Percentiles rank a stretch among this genome's conserved stretches.
Conservation (phyloP, 148 eudicot species). For the Suaeda aralocaspica region DNA sequence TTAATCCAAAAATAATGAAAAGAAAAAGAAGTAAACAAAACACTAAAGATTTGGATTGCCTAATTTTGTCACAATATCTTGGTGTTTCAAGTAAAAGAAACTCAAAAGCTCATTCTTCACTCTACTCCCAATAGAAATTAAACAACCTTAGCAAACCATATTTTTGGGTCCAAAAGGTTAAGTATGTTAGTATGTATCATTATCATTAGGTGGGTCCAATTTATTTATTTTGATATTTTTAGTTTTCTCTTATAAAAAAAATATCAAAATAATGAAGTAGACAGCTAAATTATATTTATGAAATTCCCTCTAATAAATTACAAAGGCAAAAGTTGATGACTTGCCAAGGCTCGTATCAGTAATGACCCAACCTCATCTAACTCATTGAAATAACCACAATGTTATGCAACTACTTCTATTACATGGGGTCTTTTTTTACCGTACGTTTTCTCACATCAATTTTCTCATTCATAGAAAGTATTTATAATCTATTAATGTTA, state of each 20-base stretch:
- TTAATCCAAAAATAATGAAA: conserved; percentile 24
- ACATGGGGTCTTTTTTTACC: no score
- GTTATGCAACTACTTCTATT: no score
- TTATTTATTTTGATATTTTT: neutral
- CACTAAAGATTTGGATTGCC: conserved; percentile 18
- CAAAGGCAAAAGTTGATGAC: conserved; percentile 9
- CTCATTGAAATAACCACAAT: neutral
- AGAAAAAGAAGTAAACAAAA: conserved; percentile 24
- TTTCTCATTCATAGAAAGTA: no score
- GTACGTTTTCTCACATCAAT: no score
- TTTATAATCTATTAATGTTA: no score
- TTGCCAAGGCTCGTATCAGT: conserved; percentile 3
- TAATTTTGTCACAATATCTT: conserved; percentile 14
- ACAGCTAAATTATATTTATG: neutral
- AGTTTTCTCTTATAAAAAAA: no score
- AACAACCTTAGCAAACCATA: conserved; percentile 12
- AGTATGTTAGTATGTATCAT: conserved; percentile 10
- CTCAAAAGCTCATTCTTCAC: conserved; percentile 1
- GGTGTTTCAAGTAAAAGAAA: neutral
- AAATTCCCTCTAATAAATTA: conserved; percentile 10
- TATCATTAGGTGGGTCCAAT: conserved; percentile 25
- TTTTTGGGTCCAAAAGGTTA: conserved; percentile 12
- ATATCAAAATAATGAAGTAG: conserved; percentile 3
- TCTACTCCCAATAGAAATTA: conserved; percentile 11
- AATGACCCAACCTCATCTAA: conserved; percentile 8